phyloP scores from a whole-genome alignment of 768 basidiomycete species.

The Hygrocybe punicea region DNA sequence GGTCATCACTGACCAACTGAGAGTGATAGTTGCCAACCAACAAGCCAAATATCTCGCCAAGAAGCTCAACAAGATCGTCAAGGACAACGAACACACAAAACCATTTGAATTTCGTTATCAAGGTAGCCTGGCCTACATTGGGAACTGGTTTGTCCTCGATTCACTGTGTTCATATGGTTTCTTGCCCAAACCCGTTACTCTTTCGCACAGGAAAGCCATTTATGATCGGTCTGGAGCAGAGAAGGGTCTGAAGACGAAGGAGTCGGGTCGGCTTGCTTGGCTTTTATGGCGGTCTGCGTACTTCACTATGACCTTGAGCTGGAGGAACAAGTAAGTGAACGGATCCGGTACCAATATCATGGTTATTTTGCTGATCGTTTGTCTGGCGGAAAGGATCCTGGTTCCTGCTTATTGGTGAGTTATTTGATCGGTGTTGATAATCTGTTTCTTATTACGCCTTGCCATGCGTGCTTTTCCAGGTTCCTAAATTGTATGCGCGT shows the following conservation, averaged over 20 bases:
- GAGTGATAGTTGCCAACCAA: constrained; percentile 63
- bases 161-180: neutral
- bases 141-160: constrained; percentile 53
- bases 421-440: constrained; percentile 7
- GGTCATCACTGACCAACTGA: neutral
- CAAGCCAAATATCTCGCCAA: constrained; percentile 66
- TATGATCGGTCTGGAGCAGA: constrained; percentile 61
- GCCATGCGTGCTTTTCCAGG: constrained; percentile 48
- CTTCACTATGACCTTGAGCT: constrained; percentile 71
- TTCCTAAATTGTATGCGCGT: constrained; percentile 5
- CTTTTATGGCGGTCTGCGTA: constrained; percentile 79
- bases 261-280: constrained; percentile 71
- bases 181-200: neutral
- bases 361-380: neutral
- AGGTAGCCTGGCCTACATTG: constrained; percentile 78
- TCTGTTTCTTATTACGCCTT: constrained; percentile 46
- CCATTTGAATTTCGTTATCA: constrained; percentile 70
- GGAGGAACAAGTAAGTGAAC: constrained; percentile 60
- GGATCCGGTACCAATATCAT: neutral
- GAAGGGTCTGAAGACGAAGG: constrained; percentile 51
- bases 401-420: constrained; percentile 66
- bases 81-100: constrained; percentile 42
- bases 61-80: constrained; percentile 61
- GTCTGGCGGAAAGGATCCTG: constrained; percentile 48
- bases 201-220: constrained; percentile 62